Base-by-base conservation (phyloP, 208 protist genomes). In the Willaertia magna region DNA sequence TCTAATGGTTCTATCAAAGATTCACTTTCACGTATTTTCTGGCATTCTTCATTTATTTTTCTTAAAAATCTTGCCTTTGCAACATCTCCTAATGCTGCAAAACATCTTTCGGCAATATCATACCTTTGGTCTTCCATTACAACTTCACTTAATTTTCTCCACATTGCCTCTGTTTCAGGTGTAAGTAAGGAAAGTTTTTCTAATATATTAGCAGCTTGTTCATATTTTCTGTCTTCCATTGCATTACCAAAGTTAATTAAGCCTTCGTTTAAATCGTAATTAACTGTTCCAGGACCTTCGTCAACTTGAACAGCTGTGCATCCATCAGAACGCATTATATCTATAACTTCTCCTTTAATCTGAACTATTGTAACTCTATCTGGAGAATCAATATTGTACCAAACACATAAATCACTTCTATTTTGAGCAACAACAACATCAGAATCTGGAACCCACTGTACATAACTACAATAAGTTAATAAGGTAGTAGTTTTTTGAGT, bases 361-460 rank as follows among this genome's bases (percentile, higher is more conserved):
- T 94, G 94, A 43, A 98, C 93, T 34, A 97, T 94, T 9, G 95
- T 95, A 48, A 98, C 94, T 43, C 93, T 90, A 43, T 99, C 97
- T 20, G 97, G 95, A 14, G 89, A 85, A 84, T 97, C 94, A 86
- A 98, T 97, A 89, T 88, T 95, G 90, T 99, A 99, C 97, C 97
- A 99, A 76, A 99, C 96, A 88, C 96, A 98, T 42, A 99, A 92
- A 90, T 97, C 96, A 55, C 92, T 88, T 34, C 96, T 91, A 88
- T 95, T 97, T 90, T 98, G 97, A 39, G 97, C 97, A n/a, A 99
- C 96, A 34, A 98, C 95, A 2, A 99, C 97, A 86, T 99, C 96
- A 85, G 96, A 96, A 74, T 95, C 91, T 34, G 97, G 97, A 4
- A 99, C 97, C 97, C 97, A 99, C 87, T 98, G 93, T n/a, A 97